Base-by-base conservation (phyloP, 257 asterid species). In the Ehretia macrophylla region DNA sequence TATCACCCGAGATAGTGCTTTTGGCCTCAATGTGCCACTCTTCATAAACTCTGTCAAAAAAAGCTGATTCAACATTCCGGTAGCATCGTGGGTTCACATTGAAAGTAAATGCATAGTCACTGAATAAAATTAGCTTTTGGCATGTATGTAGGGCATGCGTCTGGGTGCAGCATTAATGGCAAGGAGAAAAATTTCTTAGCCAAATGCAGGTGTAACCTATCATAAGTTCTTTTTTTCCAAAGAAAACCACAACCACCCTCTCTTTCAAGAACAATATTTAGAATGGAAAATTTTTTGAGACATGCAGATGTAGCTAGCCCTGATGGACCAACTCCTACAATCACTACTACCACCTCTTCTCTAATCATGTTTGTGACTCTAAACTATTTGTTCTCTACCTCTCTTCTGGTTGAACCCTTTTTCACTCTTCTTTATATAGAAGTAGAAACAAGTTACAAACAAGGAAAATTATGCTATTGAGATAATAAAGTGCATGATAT, bases 271-370 rank as follows among this genome's bases (percentile, higher is more conserved):
- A 87, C 77, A 23, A 84, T 58, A 70, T 81, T 73, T 11, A 81
- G 75, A 0, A 84, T 75, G 17, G 42, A 51, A 0, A 60, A 2
- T 0, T 38, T 32, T 55, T 80, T 87, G 1, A 87, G 72, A 17
- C 90, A 84, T 1, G 86, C 85, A 5, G 88, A 67, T 0, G 81
- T 70, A 10, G 94, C 83, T 18, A 87, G 21, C 9, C 95, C 91
- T 0, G 91, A 67, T 10, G 95, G 91, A n/a, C 95, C 95, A 0
- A 83, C 91, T 4, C 81, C 68, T 5, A 82, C 66, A 2, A 84
- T 13, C 0, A 77, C 83, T 17, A 46, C 61, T 0, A 56, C 22
- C 14, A 12, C 60, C 67, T 69, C 78, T n/a, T 72, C 55, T 59
- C 56, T 49, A 27, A 6, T 27, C 83, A 74, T 79, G n/a, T 17